Conservation (phyloP, 768 basidiomycete genomes). For the Dioszegia hungarica region DNA sequence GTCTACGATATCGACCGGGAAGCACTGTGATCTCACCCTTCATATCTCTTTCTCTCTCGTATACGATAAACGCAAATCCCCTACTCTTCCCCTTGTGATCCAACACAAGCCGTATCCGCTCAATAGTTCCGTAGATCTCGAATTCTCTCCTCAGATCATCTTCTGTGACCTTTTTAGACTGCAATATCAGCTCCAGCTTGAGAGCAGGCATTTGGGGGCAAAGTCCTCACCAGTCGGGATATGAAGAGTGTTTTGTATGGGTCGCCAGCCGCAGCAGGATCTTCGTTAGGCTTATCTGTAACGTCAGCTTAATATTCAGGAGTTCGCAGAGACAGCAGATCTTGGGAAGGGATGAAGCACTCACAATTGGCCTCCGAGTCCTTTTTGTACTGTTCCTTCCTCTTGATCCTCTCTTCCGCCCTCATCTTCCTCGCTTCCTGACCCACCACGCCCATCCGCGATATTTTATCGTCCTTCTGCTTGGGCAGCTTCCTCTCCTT, state of each 20-base stretch:
- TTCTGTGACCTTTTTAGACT: constrained; percentile 91
- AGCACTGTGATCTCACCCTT: constrained; percentile 63
- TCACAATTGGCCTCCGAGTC: constrained; percentile 61
- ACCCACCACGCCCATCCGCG: constrained; percentile 37
- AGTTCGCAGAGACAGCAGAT: neutral
- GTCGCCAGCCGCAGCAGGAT: constrained; percentile 84
- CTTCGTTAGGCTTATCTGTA: constrained; percentile 86
- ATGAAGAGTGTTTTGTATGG: constrained; percentile 99
- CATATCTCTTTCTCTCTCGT: constrained; percentile 98
- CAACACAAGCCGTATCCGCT: constrained; percentile 85
- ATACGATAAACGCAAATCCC: constrained; percentile 96
- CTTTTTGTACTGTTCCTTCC: constrained; percentile 49
- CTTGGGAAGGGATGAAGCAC: constrained; percentile 41
- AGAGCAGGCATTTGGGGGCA: neutral
- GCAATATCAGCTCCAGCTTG: constrained; percentile 2
- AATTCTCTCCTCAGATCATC: constrained; percentile 90
- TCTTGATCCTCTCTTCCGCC: constrained; percentile 42
- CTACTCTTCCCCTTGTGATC: constrained; percentile 81
- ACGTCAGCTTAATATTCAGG: too few species aligned
- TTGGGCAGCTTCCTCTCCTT: constrained; percentile 71
- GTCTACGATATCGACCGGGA: neutral
- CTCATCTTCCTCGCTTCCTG: constrained; percentile 46
- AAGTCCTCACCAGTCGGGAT: constrained; percentile 67
- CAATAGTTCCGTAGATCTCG: constrained; percentile 89
- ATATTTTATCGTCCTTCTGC: constrained; percentile 59